A percentile compares a stretch with the other conserved stretches of the same genome.
phyloP scores from a whole-genome alignment of 768 basidiomycete genomes.

The Gautieria morchelliformis region DNA sequence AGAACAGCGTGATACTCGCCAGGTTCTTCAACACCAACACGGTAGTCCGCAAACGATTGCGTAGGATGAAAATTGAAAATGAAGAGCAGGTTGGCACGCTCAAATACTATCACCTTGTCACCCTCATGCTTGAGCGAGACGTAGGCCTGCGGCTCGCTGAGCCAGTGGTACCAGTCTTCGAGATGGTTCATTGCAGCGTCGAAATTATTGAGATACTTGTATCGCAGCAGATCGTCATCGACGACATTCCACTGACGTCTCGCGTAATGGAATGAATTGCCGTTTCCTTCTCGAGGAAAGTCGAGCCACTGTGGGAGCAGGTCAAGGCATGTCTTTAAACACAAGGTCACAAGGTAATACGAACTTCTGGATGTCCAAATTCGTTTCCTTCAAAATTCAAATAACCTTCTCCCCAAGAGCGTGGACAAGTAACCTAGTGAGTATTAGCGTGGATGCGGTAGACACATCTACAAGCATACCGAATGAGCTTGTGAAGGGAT shows the following conservation, averaged over 20 bases:
- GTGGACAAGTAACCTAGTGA: constrained; percentile 70
- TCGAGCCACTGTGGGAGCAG: constrained; percentile 80
- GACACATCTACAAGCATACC: constrained; percentile 36
- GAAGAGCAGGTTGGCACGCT: constrained; percentile 89
- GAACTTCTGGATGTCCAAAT: constrained; percentile 93
- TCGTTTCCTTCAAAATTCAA: constrained; percentile 98
- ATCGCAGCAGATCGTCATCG: constrained; percentile 80
- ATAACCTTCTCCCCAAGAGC: constrained; percentile 96
- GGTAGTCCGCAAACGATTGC: constrained; percentile 88
- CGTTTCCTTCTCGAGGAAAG: constrained; percentile 94
- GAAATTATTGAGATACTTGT: constrained; percentile 89
- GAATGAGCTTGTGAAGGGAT: constrained; percentile 94
- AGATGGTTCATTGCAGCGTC: constrained; percentile 85
- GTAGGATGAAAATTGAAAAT: constrained; percentile 95
- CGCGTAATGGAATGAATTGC: constrained; percentile 94
- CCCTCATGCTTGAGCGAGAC: constrained; percentile 89
- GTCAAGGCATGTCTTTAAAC: background rate
- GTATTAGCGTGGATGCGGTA: background rate
- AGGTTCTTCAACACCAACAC: constrained; percentile 76
- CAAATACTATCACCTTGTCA: constrained; percentile 91
- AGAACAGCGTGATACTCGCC: constrained; percentile 82
- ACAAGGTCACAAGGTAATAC: constrained; percentile 14
- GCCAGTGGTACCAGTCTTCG: constrained; percentile 78
- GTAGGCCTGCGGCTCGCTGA: constrained; percentile 75
- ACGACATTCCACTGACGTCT: constrained; percentile 94